These are phyloP conservation scores for Ceratocystis smalleyi DNA, from an alignment of 2,329 filamentous ascomycete genomes.

Conservation along the genomic window DNA sequence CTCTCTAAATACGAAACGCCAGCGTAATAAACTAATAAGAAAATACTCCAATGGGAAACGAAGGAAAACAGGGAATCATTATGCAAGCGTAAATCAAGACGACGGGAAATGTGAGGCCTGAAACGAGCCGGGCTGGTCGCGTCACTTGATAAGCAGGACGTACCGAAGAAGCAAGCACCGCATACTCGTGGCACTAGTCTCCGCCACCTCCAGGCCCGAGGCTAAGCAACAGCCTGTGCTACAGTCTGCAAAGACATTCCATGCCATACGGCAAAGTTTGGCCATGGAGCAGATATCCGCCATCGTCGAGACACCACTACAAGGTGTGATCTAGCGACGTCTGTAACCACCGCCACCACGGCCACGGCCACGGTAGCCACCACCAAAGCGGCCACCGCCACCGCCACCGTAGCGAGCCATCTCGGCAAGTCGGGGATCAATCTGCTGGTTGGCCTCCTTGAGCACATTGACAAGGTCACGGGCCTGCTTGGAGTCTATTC, in stretches of 20 bases:
- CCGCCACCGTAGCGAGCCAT: constrained; percentile 88
- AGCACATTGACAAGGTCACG: constrained; percentile 90
- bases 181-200: background rate
- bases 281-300: background rate
- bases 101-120: background rate
- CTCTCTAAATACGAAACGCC: constrained; percentile 16
- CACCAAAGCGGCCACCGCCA: constrained; percentile 58
- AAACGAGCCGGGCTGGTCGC: constrained; percentile 38
- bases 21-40: constrained; percentile 11
- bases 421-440: constrained; percentile 87
- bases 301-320: background rate
- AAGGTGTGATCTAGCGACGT: constrained; percentile 22
- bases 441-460: constrained; percentile 92
- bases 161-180: background rate
- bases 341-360: constrained; percentile 33
- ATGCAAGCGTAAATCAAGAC: constrained; percentile 8
- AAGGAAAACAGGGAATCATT: constrained; percentile 11
- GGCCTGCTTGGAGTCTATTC: constrained; percentile 72
- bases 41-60: constrained; percentile 1
- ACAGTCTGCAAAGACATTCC: constrained; percentile 31
- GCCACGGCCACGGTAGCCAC: constrained; percentile 52
- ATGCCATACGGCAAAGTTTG: constrained; percentile 20
- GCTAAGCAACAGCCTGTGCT: constrained; percentile 9
- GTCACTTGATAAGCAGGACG: constrained; percentile 31
- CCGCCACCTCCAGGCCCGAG: background rate